Evolutionary conservation across 2,329 filamentous ascomycete species (phyloP).

Genomic region (Colletotrichum chrysophilum): DNA sequence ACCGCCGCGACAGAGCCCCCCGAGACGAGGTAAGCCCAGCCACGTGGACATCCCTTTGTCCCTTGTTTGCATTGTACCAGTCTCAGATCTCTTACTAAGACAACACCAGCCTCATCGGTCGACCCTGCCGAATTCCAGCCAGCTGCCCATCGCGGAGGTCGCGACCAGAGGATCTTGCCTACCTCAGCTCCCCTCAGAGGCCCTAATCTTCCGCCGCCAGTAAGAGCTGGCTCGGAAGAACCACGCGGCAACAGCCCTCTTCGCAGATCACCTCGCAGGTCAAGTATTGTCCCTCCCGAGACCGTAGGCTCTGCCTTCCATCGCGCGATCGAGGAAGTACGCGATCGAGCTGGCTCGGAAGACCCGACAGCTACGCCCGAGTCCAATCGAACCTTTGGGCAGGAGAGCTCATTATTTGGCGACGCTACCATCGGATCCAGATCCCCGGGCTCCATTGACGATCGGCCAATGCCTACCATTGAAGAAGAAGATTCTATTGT

Average conservation of each 20-base stretch:
- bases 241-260: neutral
- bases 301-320: neutral
- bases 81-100: slow-evolving; percentile 9
- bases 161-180: neutral
- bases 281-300: neutral
- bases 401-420: slow-evolving; percentile 19
- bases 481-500: slow-evolving; percentile 3
- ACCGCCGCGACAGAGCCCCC: neutral
- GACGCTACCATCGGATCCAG: slow-evolving; percentile 2
- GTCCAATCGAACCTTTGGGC: slow-evolving; percentile 14
- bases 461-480: neutral
- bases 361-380: neutral
- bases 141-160: neutral
- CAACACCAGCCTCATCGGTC: neutral
- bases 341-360: neutral
- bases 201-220: neutral
- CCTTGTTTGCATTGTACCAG: neutral
- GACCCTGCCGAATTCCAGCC: neutral
- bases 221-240: neutral
- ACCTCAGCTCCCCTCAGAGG: neutral
- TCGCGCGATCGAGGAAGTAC: neutral
- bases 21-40: slow-evolving; percentile 4
- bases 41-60: neutral
- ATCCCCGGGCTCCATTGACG: neutral
- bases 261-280: neutral